Conservation (phyloP, 805 yeast species). For the Millerago galiae region DNA sequence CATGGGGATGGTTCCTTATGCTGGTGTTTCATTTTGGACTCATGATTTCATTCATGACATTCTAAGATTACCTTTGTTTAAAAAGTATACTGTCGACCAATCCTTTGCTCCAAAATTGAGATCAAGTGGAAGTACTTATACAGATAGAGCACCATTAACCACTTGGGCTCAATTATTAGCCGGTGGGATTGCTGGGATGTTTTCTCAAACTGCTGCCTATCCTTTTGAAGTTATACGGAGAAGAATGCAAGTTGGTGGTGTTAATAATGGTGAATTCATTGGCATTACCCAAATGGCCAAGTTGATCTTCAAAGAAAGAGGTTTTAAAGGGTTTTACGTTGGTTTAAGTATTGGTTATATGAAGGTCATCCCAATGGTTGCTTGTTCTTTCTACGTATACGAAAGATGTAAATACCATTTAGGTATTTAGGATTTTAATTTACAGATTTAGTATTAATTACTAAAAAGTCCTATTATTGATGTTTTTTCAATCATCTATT, state of each 20-base stretch:
- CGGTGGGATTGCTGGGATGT: conserved; percentile 95
- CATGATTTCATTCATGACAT: conserved; percentile 89
- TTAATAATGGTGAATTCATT: conserved; percentile 48
- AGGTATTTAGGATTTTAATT: conserved; percentile 37
- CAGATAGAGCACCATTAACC: conserved; percentile 55
- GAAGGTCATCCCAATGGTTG: conserved; percentile 95
- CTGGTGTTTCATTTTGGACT: conserved; percentile 94
- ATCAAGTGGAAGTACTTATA: conserved; percentile 5
- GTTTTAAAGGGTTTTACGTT: conserved; percentile 83
- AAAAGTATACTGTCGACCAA: conserved; percentile 43
- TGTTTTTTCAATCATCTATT: too few species aligned
- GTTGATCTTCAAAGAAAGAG: conserved; percentile 64
- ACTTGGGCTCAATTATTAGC: conserved; percentile 92
- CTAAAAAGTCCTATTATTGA: too few species aligned
- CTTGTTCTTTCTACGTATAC: conserved; percentile 91
- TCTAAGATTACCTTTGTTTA: conserved; percentile 54
- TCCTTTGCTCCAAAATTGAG: conserved; percentile 14
- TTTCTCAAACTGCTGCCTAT: conserved; percentile 93
- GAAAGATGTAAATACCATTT: conserved; percentile 72
- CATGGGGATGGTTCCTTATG: conserved; percentile 94
- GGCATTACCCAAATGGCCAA: conserved; percentile 49
- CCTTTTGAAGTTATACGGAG: conserved; percentile 94
- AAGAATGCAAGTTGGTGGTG: conserved; percentile 93
- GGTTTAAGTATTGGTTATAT: conserved; percentile 94
- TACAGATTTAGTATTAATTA: too few species aligned